Base-by-base conservation (phyloP, 306 rosid genomes). In the Quercus engelmannii region DNA sequence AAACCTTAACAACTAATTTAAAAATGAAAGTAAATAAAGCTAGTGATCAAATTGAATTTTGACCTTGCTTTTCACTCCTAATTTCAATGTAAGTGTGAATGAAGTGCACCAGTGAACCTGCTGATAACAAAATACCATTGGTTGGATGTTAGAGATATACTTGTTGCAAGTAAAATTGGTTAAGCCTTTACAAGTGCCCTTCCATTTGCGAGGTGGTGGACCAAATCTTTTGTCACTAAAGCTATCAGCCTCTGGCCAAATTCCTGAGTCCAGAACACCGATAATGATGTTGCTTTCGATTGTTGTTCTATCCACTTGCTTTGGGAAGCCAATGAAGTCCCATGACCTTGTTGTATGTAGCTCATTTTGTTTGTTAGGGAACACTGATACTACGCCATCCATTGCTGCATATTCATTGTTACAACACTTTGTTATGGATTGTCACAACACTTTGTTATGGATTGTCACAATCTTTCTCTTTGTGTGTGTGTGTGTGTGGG, bases 121-220 rank as follows among this genome's bases (percentile, higher is more conserved):
- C 11, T 38, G 1, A 8, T 7, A 38, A 55, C 8, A 55, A 55
- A 17, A 55, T 7, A 30, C 5, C 5, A 17, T 8, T 3, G 11
- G 46, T 61, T 23, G 6, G 54, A 49, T 49, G 54, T 49, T 23
- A 61, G 55, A 30, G 18, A 55, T 63, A 2, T 88, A 86, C 92
- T 80, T 86, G 52, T 86, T 88, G 76, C 92, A 88, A 38, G 78
- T 76, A 52, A 87, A 83, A 78, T 89, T 85, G 23, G 74, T 19
- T 2, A 75, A 38, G 51, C 65, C 18, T 81, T 81, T 70, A 41
- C 93, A 89, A 3, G 64, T 31, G 51, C 93, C 91, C 73, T 80
- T 90, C 93, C 93, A 89, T 82, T 83, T 90, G 14, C 59, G 38
- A 0, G 90, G 93, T 55, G 89, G 89, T n/a, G 91, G 90, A 57